A percentile compares a stretch with the other conserved stretches of the same genome.
Evolutionary conservation across 208 protist genomes (phyloP).

Genomic region (Trypanosoma mega): DNA sequence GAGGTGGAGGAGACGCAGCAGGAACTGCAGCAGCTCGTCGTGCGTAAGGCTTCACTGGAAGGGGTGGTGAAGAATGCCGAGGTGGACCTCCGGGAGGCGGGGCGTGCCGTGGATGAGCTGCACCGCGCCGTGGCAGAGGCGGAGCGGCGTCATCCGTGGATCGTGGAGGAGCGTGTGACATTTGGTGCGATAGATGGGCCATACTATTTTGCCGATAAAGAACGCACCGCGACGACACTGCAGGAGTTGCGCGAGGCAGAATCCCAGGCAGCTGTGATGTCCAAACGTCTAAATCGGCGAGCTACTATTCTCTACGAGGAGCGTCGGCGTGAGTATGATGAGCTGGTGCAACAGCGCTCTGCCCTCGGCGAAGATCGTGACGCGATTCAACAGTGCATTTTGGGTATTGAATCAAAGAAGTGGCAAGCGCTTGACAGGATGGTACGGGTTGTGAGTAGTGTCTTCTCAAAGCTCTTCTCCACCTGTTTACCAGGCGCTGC

Average conservation of each 20-base stretch:
- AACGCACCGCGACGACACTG: slow-evolving; percentile 59
- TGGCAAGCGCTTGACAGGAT: slow-evolving; percentile 95
- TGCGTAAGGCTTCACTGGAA: slow-evolving; percentile 59
- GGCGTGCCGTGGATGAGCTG: slow-evolving; percentile 52
- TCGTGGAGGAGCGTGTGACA: slow-evolving; percentile 37
- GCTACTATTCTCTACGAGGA: slow-evolving; percentile 95
- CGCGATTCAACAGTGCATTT: slow-evolving; percentile 95
- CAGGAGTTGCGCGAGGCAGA: slow-evolving; percentile 77
- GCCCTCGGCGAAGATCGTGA: slow-evolving; percentile 95
- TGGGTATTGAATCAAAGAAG: slow-evolving; percentile 98
- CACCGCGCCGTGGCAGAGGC: slow-evolving; percentile 49
- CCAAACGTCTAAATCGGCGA: slow-evolving; percentile 91
- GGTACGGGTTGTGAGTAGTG: slow-evolving; percentile 93
- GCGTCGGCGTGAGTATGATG: slow-evolving; percentile 95
- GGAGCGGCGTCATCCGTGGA: slow-evolving; percentile 61
- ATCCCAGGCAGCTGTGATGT: slow-evolving; percentile 64
- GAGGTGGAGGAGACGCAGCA: slow-evolving; percentile 81
- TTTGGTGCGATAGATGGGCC: slow-evolving; percentile 45
- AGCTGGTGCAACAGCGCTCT: slow-evolving; percentile 94
- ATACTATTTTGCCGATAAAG: slow-evolving; percentile 70
- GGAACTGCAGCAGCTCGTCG: slow-evolving; percentile 60
- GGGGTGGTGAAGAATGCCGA: slow-evolving; percentile 75
- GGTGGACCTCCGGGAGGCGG: slow-evolving; percentile 63
- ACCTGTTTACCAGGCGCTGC: slow-evolving; percentile 96
- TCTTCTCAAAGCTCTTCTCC: slow-evolving; percentile 98